Evolutionary conservation across 257 asterid genomes (phyloP).

Genomic region (Capsicum chinense): DNA sequence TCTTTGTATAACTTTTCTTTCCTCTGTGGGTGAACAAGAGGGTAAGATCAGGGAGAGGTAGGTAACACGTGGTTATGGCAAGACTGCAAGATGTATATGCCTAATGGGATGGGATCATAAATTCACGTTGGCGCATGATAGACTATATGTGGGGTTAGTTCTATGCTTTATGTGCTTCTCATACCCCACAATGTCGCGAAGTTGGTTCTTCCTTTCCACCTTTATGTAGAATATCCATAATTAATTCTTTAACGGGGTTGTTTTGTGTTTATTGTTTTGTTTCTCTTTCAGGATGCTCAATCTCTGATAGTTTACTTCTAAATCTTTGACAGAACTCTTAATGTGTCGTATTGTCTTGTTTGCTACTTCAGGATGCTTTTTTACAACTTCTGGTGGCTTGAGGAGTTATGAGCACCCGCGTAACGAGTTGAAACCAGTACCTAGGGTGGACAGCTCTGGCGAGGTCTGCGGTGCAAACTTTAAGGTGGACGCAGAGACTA

Average conservation of each 20-base stretch:
- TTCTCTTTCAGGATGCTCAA: neutral
- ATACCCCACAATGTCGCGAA: neutral
- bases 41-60: neutral
- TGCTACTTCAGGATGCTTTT: constrained; percentile 71
- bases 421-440: constrained; percentile 86
- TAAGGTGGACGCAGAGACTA: constrained; percentile 73
- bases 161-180: neutral
- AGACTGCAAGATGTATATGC: neutral
- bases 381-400: constrained; percentile 92
- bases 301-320: neutral
- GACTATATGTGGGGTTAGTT: neutral
- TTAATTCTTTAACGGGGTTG: neutral
- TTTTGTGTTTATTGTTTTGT: neutral
- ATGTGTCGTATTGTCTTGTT: neutral
- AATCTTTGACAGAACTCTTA: neutral
- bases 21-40: neutral
- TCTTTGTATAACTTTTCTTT: neutral
- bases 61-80: neutral
- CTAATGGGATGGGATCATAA: constrained; percentile 14
- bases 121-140: neutral
- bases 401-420: constrained; percentile 87
- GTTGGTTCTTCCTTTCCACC: neutral
- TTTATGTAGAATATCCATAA: neutral
- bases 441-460: constrained; percentile 91
- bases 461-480: constrained; percentile 85